Evolutionary conservation across 116 monocot species (phyloP).

Genomic region (Iris pallida): DNA sequence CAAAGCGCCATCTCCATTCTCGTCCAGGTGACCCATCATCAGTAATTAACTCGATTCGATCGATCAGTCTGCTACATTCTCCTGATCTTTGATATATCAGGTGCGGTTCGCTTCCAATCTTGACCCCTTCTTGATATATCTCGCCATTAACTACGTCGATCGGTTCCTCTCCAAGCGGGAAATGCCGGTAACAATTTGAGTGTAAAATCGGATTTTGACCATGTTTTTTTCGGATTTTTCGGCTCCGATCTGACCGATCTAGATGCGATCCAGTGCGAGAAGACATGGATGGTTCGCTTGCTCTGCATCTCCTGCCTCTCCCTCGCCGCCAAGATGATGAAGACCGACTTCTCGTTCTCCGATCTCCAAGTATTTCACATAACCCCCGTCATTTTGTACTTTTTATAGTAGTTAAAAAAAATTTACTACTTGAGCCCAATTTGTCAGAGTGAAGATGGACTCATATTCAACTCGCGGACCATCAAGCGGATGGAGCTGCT

Average conservation of each 20-base stretch:
- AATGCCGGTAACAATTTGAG: slow-evolving; percentile 34
- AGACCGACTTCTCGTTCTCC: slow-evolving; percentile 29
- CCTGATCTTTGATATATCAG: slow-evolving; percentile 4
- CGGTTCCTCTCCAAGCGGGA: slow-evolving; percentile 54
- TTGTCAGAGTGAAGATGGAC: slow-evolving; percentile 43
- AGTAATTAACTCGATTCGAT: background rate
- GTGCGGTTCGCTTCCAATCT: slow-evolving; percentile 32
- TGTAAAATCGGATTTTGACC: background rate
- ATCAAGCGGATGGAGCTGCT: slow-evolving; percentile 75
- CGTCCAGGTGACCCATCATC: slow-evolving; percentile 25
- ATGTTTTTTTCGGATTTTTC: background rate
- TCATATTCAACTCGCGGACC: slow-evolving; percentile 48
- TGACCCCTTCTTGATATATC: slow-evolving; percentile 51
- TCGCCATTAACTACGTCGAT: slow-evolving; percentile 73
- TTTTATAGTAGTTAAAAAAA: background rate
- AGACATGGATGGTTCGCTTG: slow-evolving; percentile 68
- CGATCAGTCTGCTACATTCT: background rate
- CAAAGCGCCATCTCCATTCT: slow-evolving; percentile 42
- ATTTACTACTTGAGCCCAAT: background rate
- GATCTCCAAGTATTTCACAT: slow-evolving; percentile 40
- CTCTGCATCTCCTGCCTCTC: slow-evolving; percentile 66
- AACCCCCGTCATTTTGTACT: background rate
- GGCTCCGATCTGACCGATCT: slow-evolving; percentile 3
- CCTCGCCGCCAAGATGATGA: slow-evolving; percentile 80
- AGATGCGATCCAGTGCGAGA: slow-evolving; percentile 26